These are phyloP conservation scores for Candolleomyces aberdarensis DNA, from an alignment of 768 basidiomycete genomes.

Conservation along the genomic window DNA sequence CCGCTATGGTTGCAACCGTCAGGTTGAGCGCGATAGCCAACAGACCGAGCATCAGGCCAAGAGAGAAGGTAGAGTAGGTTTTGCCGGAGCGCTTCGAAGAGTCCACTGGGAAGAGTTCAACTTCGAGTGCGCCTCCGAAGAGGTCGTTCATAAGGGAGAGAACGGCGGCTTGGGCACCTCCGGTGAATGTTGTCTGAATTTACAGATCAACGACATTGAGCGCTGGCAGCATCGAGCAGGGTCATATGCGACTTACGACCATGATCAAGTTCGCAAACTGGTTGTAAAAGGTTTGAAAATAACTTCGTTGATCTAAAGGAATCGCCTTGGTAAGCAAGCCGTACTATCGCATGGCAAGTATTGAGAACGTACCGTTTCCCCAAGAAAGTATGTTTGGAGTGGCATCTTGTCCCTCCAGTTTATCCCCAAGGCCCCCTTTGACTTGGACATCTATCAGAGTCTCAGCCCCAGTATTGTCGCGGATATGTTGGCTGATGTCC, in stretches of 20 bases:
- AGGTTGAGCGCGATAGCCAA: neutral
- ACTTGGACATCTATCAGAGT: no score
- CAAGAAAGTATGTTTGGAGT: no score
- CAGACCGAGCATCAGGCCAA: conserved; percentile 2
- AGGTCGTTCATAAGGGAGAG: conserved; percentile 1
- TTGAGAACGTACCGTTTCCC: no score
- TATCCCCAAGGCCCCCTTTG: no score
- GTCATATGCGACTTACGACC: neutral
- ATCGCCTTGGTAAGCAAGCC: no score
- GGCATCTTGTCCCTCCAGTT: no score
- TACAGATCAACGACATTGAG: no score
- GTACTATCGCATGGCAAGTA: no score
- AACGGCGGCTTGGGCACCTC: neutral
- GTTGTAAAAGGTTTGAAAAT: conserved; percentile 1
- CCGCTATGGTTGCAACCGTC: neutral
- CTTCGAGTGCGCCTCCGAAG: neutral
- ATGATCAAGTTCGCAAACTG: conserved; percentile 3
- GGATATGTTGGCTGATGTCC: no score
- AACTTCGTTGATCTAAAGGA: neutral
- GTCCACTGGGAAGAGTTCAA: neutral
- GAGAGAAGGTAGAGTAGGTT: neutral
- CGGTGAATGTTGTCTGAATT: neutral
- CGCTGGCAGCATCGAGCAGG: neutral
- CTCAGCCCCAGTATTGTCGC: no score
- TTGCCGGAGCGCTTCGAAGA: neutral